These are phyloP conservation scores for Thermothelomyces thermophilus DNA, from an alignment of 2,329 filamentous ascomycete species.

Conservation along the genomic window DNA sequence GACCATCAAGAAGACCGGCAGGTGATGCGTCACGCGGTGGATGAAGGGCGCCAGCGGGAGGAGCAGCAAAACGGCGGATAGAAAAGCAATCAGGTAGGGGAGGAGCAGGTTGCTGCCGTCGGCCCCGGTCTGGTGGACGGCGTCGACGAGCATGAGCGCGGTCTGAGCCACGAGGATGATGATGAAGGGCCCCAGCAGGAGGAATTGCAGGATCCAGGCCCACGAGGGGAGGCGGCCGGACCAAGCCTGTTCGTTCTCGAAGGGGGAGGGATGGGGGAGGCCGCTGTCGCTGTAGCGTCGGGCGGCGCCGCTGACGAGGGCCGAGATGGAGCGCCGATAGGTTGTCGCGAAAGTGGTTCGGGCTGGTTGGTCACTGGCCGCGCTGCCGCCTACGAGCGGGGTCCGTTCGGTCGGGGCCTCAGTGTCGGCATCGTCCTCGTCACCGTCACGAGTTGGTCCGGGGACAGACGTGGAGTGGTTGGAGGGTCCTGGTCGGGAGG, in stretches of 20 bases:
- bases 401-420: constrained; percentile 46
- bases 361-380: constrained; percentile 27
- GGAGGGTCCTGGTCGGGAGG: constrained; percentile 17
- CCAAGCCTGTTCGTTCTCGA: constrained; percentile 77
- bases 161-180: constrained; percentile 73
- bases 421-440: constrained; percentile 32
- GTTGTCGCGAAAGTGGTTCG: constrained; percentile 49
- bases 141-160: constrained; percentile 63
- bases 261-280: constrained; percentile 35
- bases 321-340: constrained; percentile 45
- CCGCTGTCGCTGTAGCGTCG: constrained; percentile 22
- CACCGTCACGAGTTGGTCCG: constrained; percentile 25
- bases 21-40: constrained; percentile 75
- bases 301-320: constrained; percentile 22
- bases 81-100: constrained; percentile 64
- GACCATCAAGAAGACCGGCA: constrained; percentile 69
- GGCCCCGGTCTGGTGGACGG: constrained; percentile 71
- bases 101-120: constrained; percentile 70
- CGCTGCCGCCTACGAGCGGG: constrained; percentile 37
- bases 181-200: constrained; percentile 71
- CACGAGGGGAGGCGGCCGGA: constrained; percentile 70
- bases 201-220: constrained; percentile 83
- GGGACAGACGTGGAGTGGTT: constrained; percentile 5
- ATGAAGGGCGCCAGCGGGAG: constrained; percentile 76
- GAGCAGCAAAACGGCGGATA: constrained; percentile 64